A percentile compares a stretch with the other conserved stretches of the same genome.
Conservation (phyloP, 768 basidiomycete genomes). For the Leccinum subtestaceum region DNA sequence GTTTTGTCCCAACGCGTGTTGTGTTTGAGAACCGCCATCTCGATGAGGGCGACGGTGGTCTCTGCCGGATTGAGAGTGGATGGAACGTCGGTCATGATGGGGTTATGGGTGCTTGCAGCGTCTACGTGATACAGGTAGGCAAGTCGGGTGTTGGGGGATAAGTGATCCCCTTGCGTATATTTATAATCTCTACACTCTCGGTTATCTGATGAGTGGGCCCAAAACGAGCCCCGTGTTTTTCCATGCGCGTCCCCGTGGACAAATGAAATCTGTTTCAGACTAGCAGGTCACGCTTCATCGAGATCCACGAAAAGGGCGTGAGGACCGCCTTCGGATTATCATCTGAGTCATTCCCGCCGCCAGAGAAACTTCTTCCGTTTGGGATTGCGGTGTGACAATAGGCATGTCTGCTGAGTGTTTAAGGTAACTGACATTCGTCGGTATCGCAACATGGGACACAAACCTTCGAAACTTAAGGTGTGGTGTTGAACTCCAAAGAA, state of each 20-base stretch:
- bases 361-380: not conserved
- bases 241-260: not conserved
- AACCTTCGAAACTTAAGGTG: not conserved
- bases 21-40: slow-evolving; percentile 60
- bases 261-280: slow-evolving; percentile 6
- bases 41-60: slow-evolving; percentile 56
- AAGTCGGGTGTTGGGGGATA: not conserved
- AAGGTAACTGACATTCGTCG: not conserved
- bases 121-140: slow-evolving; percentile 5
- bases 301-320: not conserved
- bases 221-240: slow-evolving; percentile 2
- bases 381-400: not conserved
- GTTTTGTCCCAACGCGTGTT: slow-evolving; percentile 55
- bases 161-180: slow-evolving; percentile 1
- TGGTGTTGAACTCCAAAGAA: not conserved
- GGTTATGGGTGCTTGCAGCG: not conserved
- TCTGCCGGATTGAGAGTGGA: slow-evolving; percentile 57
- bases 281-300: not conserved
- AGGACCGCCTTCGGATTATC: not conserved
- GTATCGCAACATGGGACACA: not conserved
- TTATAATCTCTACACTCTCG: slow-evolving; percentile 16
- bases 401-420: not conserved
- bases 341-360: not conserved
- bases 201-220: slow-evolving; percentile 1
- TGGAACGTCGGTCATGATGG: slow-evolving; percentile 25